Evolutionary conservation across 139 green algal species (phyloP), one percentile per base, ranked within the genome.

Genomic region (Chlamydomonas incerta): DNA sequence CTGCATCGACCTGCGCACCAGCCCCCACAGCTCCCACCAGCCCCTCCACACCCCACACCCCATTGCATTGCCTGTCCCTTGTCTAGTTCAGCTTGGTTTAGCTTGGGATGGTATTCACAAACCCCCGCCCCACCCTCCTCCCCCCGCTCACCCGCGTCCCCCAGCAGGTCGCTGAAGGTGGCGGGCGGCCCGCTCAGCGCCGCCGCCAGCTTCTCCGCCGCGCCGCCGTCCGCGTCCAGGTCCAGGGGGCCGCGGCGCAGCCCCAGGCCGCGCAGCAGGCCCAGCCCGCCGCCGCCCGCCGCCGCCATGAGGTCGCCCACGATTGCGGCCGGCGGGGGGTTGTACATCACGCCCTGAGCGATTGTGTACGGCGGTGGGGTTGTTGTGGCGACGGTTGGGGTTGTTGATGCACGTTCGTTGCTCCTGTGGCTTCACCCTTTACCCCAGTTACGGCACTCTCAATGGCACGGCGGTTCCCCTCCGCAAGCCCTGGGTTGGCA

Each of bases 331-430:
- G 68, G n/a, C 31, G 34, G 82, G 21, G 74, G 58, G 58, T 77
- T 70, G 50, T 77, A 79, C 60, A 60, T 37, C 4, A 87, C 35
- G 29, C 57, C 70, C 70, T 87, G 67, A n/a, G n/a, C n/a, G n/a
- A n/a, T n/a, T n/a, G n/a, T n/a, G n/a, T n/a, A n/a, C n/a, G n/a
- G n/a, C n/a, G n/a, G n/a, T n/a, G n/a, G n/a, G n/a, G n/a, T n/a
- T n/a, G n/a, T n/a, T n/a, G n/a, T n/a, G n/a, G n/a, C n/a, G n/a
- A n/a, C n/a, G n/a, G n/a, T n/a, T n/a, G n/a, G n/a, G n/a, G n/a
- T n/a, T n/a, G n/a, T n/a, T n/a, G n/a, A n/a, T n/a, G n/a, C n/a
- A n/a, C n/a, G n/a, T n/a, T n/a, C n/a, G n/a, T n/a, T n/a, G n/a
- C n/a, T n/a, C n/a, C n/a, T n/a, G n/a, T n/a, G n/a, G n/a, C n/a